These are phyloP conservation scores for Phlegmacium glaucopus DNA, from an alignment of 768 basidiomycete genomes.

Conservation along the genomic window DNA sequence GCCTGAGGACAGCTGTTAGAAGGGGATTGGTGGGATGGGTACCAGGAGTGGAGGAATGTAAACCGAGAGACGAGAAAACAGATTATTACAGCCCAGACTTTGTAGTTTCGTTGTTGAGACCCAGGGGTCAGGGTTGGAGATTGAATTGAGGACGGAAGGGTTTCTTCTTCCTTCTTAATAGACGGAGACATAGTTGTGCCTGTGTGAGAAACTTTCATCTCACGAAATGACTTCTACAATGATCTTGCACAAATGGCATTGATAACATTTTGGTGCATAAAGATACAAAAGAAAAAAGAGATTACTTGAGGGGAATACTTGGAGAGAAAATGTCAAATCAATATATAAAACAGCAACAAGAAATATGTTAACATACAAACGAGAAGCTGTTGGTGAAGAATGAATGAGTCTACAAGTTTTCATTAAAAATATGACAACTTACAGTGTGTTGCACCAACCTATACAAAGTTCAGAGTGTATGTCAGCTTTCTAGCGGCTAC, in stretches of 20 bases:
- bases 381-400: constrained; percentile 50
- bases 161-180: constrained; percentile 36
- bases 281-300: constrained; percentile 16
- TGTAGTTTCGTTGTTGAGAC: not conserved
- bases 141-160: constrained; percentile 23
- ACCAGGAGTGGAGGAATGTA: no score
- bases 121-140: not conserved
- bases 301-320: constrained; percentile 96
- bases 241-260: no score
- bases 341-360: not conserved
- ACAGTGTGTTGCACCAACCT: constrained; percentile 93
- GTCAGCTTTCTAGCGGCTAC: no score
- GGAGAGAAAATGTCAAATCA: constrained; percentile 13
- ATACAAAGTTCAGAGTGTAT: constrained; percentile 12
- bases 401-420: constrained; percentile 8
- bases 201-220: no score
- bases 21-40: not conserved
- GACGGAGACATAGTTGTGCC: not conserved
- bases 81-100: not conserved
- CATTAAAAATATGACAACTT: constrained; percentile 24
- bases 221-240: no score
- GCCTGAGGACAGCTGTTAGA: constrained; percentile 29
- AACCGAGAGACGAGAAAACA: no score
- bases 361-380: constrained; percentile 51
- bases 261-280: constrained; percentile 21